These are phyloP conservation scores for Mycothermus thermophilus DNA, from an alignment of 495 filamentous ascomycete genomes.

Conservation along the genomic window DNA sequence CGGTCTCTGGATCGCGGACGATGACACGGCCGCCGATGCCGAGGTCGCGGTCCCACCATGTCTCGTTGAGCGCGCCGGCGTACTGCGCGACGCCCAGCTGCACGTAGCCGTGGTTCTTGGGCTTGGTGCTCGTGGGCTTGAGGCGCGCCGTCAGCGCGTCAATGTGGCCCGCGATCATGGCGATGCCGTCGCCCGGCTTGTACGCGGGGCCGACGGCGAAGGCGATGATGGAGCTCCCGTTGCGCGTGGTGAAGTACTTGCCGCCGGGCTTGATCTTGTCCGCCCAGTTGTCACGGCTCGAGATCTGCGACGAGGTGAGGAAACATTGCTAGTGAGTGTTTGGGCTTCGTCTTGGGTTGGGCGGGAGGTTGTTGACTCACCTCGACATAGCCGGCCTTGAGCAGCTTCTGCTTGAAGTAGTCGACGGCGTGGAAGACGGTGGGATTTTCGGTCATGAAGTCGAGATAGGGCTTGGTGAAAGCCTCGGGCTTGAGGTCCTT, in stretches of 20 bases:
- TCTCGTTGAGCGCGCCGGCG: constrained; percentile 68
- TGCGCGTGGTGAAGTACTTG: constrained; percentile 79
- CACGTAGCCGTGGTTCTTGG: constrained; percentile 66
- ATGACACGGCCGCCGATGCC: constrained; percentile 80
- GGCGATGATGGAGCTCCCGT: constrained; percentile 75
- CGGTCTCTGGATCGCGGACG: constrained; percentile 53
- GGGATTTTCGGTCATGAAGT: constrained; percentile 79
- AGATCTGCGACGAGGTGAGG: constrained; percentile 51
- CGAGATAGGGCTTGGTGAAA: constrained; percentile 72
- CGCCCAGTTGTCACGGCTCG: constrained; percentile 65
- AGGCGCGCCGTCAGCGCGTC: constrained; percentile 79
- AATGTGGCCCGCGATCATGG: constrained; percentile 73
- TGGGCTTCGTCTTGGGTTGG: background rate
- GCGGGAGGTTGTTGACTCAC: constrained; percentile 14
- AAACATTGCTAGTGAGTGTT: background rate
- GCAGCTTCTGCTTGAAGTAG: constrained; percentile 57
- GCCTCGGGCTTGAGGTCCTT: constrained; percentile 36
- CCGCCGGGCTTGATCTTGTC: constrained; percentile 62
- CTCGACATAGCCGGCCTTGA: constrained; percentile 55
- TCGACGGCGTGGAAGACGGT: constrained; percentile 83
- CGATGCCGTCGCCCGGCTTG: constrained; percentile 70
- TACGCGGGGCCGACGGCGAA: constrained; percentile 76
- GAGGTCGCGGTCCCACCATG: constrained; percentile 93
- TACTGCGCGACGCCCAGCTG: constrained; percentile 90
- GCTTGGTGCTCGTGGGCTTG: constrained; percentile 78